Conservation (phyloP, 1,284 basidiomycete genomes). For the Ceratorhiza oryzae-sativae region DNA sequence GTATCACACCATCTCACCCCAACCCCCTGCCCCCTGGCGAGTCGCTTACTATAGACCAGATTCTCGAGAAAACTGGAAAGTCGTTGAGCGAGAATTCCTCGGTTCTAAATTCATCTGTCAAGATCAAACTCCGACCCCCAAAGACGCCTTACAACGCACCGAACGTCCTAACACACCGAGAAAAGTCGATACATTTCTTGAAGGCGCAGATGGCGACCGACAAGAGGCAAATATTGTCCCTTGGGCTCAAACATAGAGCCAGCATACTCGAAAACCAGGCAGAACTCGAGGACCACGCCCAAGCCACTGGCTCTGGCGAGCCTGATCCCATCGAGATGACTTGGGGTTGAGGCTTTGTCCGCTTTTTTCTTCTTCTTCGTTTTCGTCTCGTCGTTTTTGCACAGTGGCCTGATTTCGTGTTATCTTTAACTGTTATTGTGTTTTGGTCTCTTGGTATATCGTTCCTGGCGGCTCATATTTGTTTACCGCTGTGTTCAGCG, state of each 20-base stretch:
- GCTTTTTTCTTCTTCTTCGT: background rate
- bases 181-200: background rate
- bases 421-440: background rate
- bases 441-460: background rate
- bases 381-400: too few species aligned
- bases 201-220: background rate
- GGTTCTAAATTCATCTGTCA: background rate
- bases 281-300: background rate
- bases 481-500: background rate
- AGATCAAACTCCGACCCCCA: too few species aligned
- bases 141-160: background rate
- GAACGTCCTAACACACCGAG: constrained; percentile 15
- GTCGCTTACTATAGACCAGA: constrained; percentile 74
- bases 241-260: background rate
- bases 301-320: background rate
- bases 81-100: background rate
- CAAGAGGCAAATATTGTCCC: background rate
- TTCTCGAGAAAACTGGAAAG: constrained; percentile 70
- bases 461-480: too few species aligned
- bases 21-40: constrained; percentile 83
- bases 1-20: constrained; percentile 93
- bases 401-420: background rate
- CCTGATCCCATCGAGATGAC: background rate
- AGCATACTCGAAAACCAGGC: background rate
- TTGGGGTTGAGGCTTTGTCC: background rate